Conservation (phyloP, 2,329 filamentous ascomycete genomes). For the Phoma herbarum region DNA sequence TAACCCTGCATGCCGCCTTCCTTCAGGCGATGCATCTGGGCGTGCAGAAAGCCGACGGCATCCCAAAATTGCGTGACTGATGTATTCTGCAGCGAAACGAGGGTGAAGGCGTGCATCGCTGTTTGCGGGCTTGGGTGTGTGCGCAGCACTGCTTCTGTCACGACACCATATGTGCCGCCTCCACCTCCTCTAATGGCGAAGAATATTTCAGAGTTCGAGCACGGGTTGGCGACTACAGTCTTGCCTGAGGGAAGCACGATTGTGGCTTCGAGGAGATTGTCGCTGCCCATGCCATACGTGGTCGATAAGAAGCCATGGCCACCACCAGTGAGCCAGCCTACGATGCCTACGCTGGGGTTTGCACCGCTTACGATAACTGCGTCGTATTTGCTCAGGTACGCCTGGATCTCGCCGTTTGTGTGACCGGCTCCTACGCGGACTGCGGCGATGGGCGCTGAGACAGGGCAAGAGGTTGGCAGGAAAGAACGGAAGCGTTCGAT, state of each 20-base stretch:
- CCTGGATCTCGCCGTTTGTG: constrained; percentile 30
- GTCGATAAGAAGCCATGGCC: constrained; percentile 51
- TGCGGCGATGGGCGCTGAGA: constrained; percentile 14
- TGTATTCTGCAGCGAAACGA: constrained; percentile 21
- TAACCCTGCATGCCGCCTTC: constrained; percentile 42
- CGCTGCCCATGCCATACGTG: constrained; percentile 50
- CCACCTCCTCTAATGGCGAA: constrained; percentile 55
- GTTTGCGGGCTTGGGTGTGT: constrained; percentile 43
- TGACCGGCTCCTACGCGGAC: constrained; percentile 34
- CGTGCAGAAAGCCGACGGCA: constrained; percentile 32
- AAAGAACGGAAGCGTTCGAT: constrained; percentile 36
- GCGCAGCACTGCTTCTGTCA: constrained; percentile 36
- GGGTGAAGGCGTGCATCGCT: constrained; percentile 26
- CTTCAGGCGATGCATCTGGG: constrained; percentile 36
- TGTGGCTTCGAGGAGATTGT: constrained; percentile 48
- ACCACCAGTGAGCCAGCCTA: constrained; percentile 53
- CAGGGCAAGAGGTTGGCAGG: constrained; percentile 27
- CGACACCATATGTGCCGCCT: constrained; percentile 54
- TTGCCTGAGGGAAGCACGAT: constrained; percentile 43
- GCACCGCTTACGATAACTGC: constrained; percentile 33
- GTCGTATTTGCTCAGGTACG: constrained; percentile 25
- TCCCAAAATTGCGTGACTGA: constrained; percentile 28
- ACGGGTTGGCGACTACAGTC: constrained; percentile 30
- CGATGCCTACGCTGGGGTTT: constrained; percentile 49
- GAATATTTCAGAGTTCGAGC: constrained; percentile 47